Conservation (phyloP, 2,329 filamentous ascomycete genomes). For the Byssothecium circinans region DNA sequence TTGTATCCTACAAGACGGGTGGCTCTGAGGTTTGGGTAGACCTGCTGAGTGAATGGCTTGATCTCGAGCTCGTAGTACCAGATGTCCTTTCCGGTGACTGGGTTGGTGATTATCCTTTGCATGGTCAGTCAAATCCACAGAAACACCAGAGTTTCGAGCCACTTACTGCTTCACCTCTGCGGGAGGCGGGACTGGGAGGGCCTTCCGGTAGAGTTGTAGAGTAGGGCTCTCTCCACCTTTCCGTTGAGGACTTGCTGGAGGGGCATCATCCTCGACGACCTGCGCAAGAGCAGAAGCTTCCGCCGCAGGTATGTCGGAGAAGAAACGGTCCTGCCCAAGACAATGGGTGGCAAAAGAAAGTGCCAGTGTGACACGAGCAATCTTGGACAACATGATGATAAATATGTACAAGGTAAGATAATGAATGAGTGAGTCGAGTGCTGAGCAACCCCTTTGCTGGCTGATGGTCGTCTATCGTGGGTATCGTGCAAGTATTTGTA, state of each 20-base stretch:
- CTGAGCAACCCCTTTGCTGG: not conserved
- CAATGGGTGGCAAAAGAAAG: conserved; percentile 7
- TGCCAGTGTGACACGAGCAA: conserved; percentile 5
- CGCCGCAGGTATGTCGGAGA: conserved; percentile 7
- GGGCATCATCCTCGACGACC: conserved; percentile 14
- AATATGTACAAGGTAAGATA: not conserved
- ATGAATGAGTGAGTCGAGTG: not conserved
- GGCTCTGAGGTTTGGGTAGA: conserved; percentile 46
- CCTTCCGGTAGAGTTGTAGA: conserved; percentile 5
- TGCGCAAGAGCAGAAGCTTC: conserved; percentile 9
- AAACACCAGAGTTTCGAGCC: not conserved
- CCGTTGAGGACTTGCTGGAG: not conserved
- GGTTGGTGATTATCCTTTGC: conserved; percentile 11
- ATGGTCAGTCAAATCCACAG: not conserved
- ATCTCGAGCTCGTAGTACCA: conserved; percentile 50
- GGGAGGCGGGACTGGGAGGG: conserved; percentile 5
- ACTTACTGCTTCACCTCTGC: conserved; percentile 8
- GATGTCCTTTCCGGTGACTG: conserved; percentile 6
- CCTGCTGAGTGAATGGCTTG: conserved; percentile 44
- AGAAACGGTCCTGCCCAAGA: conserved; percentile 9
- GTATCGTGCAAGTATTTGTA: conserved; percentile 4
- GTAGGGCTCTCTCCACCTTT: conserved; percentile 5
- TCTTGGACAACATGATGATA: conserved; percentile 7
- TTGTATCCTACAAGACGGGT: conserved; percentile 53
- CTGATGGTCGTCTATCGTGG: not conserved